Base-by-base conservation (phyloP, 257 asterid genomes). In the Phtheirospermum japonicum region DNA sequence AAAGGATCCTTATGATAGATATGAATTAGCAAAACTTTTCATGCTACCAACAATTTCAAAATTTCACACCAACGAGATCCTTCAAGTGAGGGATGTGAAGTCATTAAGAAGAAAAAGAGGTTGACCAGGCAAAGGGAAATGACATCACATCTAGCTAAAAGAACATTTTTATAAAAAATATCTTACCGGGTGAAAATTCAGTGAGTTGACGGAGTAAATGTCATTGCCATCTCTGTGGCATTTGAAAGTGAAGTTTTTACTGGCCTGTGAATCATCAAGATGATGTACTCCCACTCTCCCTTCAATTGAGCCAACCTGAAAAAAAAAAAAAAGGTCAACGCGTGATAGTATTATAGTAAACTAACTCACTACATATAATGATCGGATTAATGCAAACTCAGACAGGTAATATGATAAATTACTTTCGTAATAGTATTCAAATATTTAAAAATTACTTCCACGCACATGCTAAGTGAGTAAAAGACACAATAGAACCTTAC, bases 221-320 rank as follows among this genome's bases (percentile, higher is more conserved):
- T 93, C 97, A 23, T 74, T 80, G 76, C 83, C 83, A 63, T 89
- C 99, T 76, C 99, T 89, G 77, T 93, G 99, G 76, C 99, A 93
- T 79, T 93, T 93, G 86, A 93, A 92, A 68, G 99, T 93, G 71
- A 93, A 93, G 73, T 89, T 93, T 80, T 89, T 89, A 77, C 75
- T 72, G 63, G 84, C 71, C 63, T 77, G 95, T 14, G 95, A 53
- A 49, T 89, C 99, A 64, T 93, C 97, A 42, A 89, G 82, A 73
- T 93, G 97, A 77, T 93, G 99, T 42, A 89, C 97, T 19, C 97
- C 97, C 13, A 93, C 97, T 76, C 97, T 85, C 65, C 97, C 99
- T 82, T 93, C 99, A 73, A 89, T 89, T 54, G 99, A 93, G 60
- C 99, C 99, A 71, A 93, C 95, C 99, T 93, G 81, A 57, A 61